Percentiles rank a stretch among this genome's conserved stretches.
Conservation (phyloP, 169 alveolate genomes). For the Theileria annulata region DNA sequence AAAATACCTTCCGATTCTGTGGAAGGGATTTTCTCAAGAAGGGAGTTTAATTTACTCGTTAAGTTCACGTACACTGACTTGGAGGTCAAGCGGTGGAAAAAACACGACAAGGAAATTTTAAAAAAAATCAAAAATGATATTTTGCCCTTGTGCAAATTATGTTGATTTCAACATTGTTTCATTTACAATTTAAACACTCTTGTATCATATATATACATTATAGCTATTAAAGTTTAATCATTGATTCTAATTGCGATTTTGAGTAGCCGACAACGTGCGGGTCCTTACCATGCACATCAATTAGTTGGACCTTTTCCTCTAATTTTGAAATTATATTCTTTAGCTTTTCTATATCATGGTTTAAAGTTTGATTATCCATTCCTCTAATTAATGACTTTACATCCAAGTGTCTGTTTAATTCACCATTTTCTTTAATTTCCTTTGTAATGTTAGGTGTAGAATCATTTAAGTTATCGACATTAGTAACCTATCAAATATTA, state of each 20-base stretch:
- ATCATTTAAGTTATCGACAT: too few species aligned
- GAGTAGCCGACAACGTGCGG: conserved; percentile 16
- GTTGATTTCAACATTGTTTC: too few species aligned
- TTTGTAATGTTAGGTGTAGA: background rate
- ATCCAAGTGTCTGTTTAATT: background rate
- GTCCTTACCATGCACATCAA: conserved; percentile 6
- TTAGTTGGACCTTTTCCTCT: conserved; percentile 1
- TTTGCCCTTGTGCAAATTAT: conserved; percentile 14
- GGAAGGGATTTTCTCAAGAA: background rate
- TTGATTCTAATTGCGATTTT: background rate
- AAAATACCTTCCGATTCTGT: background rate
- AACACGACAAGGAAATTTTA: conserved; percentile 12
- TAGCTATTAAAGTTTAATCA: background rate
- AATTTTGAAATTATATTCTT: background rate
- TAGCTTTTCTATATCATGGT: background rate
- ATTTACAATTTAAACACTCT: too few species aligned
- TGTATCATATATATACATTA: too few species aligned
- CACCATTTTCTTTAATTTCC: background rate
- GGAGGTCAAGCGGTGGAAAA: conserved; percentile 17
- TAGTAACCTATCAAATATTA: too few species aligned
- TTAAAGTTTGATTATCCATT: too few species aligned
- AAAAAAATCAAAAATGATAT: conserved; percentile 18
- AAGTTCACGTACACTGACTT: conserved; percentile 12
- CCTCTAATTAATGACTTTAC: background rate
- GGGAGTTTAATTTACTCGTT: background rate